Conservation (phyloP, 176 grass and related monocot species). For the Aegilops sharonensis region DNA sequence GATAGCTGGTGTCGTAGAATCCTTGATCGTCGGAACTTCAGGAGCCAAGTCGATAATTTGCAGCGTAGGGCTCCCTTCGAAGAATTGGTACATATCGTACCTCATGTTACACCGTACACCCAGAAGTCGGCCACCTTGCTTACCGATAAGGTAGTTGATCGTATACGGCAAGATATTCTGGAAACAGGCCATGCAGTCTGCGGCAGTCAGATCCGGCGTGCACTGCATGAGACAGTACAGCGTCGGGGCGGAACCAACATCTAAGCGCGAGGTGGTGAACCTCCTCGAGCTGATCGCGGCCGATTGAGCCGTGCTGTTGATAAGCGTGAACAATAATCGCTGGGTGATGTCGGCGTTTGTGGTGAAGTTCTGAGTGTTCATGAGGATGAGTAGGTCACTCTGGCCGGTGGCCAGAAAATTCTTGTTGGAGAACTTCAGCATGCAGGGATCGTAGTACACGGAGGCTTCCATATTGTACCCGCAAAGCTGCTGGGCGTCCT, state of each 20-base stretch:
- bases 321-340: neutral
- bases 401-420: constrained; percentile 27
- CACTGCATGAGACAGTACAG: constrained; percentile 52
- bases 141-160: neutral
- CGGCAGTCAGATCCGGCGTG: constrained; percentile 23
- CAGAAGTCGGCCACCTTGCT: neutral
- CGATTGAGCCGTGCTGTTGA: constrained; percentile 20
- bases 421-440: constrained; percentile 40
- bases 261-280: constrained; percentile 20
- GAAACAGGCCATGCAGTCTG: constrained; percentile 20
- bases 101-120: neutral
- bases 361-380: neutral
- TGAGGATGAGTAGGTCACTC: too few relatives aligned
- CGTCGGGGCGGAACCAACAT: neutral
- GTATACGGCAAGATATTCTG: neutral
- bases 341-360: neutral
- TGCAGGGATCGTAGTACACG: constrained; percentile 32
- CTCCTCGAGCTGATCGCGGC: neutral
- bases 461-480: neutral
- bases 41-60: neutral
- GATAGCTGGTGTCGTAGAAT: neutral
- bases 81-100: constrained; percentile 27
- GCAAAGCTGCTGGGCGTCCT: constrained; percentile 2
- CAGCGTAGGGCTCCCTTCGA: neutral
- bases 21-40: neutral